phyloP scores from a whole-genome alignment of 768 basidiomycete genomes.

The Cystoderma amianthinum region DNA sequence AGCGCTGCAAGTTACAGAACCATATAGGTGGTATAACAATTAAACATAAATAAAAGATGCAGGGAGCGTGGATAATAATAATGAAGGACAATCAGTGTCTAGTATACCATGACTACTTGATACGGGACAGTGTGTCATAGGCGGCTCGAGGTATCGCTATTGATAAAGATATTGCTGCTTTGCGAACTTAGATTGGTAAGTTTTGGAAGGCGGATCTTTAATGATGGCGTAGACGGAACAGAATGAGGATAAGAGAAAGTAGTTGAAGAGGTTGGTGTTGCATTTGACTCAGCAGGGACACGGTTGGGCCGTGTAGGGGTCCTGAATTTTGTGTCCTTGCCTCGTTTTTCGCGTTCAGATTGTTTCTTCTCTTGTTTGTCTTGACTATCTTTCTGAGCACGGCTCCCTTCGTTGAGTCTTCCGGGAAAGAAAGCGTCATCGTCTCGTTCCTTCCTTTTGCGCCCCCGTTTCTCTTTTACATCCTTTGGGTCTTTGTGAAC shows the following conservation, averaged over 20 bases:
- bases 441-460: slow-evolving; percentile 37
- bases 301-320: slow-evolving; percentile 21
- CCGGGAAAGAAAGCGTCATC: slow-evolving; percentile 22
- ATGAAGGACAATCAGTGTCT: too few species aligned
- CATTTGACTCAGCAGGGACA: slow-evolving; percentile 6
- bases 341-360: slow-evolving; percentile 16
- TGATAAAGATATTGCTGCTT: not conserved
- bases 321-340: slow-evolving; percentile 18
- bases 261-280: slow-evolving; percentile 13
- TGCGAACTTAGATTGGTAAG: slow-evolving; percentile 18
- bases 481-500: slow-evolving; percentile 14
- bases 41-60: not conserved
- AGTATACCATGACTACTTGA: too few species aligned
- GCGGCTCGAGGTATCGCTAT: not conserved
- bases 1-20: too few species aligned
- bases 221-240: slow-evolving; percentile 33
- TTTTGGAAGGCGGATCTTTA: slow-evolving; percentile 50
- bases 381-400: not conserved
- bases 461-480: slow-evolving; percentile 27
- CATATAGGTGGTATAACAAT: not conserved
- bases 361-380: slow-evolving; percentile 10
- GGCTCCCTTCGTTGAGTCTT: slow-evolving; percentile 10
- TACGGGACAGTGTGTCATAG: not conserved
- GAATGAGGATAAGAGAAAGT: slow-evolving; percentile 16
- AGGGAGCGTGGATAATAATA: too few species aligned